phyloP scores from a whole-genome alignment of 2,329 filamentous ascomycete genomes.

The Paramyrothecium roridum region DNA sequence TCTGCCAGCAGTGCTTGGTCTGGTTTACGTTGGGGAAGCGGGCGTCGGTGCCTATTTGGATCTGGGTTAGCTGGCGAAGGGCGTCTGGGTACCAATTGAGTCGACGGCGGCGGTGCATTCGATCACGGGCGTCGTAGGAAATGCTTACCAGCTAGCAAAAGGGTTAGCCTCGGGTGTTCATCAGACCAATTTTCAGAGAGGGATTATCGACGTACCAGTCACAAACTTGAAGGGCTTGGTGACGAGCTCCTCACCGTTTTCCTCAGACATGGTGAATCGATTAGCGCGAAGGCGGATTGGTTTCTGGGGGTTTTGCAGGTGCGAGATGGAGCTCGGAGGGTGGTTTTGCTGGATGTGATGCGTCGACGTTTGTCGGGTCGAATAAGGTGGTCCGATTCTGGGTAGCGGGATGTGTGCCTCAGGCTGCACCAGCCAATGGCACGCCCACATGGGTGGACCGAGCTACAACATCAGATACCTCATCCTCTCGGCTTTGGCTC shows the following conservation, averaged over 20 bases:
- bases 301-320: slow-evolving; percentile 25
- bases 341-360: slow-evolving; percentile 27
- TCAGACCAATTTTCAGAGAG: slow-evolving; percentile 33
- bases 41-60: slow-evolving; percentile 81
- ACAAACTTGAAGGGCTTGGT: slow-evolving; percentile 99
- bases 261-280: slow-evolving; percentile 78
- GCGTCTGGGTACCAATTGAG: slow-evolving; percentile 19
- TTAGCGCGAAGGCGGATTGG: slow-evolving; percentile 20
- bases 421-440: slow-evolving; percentile 32
- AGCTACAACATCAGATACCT: slow-evolving; percentile 30
- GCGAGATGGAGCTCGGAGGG: slow-evolving; percentile 28
- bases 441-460: slow-evolving; percentile 20
- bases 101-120: slow-evolving; percentile 14
- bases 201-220: slow-evolving; percentile 70
- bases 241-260: slow-evolving; percentile 69
- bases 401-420: slow-evolving; percentile 32
- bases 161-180: slow-evolving; percentile 38
- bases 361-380: slow-evolving; percentile 30
- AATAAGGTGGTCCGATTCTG: slow-evolving; percentile 38
- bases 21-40: slow-evolving; percentile 99
- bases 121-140: neutral
- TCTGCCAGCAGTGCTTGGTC: slow-evolving; percentile 99
- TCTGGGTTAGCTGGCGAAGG: slow-evolving; percentile 7
- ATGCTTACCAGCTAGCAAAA: slow-evolving; percentile 41
- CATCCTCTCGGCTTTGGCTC: slow-evolving; percentile 20